Evolutionary conservation across 495 filamentous ascomycete species (phyloP).

Genomic region (Parathielavia appendiculata): DNA sequence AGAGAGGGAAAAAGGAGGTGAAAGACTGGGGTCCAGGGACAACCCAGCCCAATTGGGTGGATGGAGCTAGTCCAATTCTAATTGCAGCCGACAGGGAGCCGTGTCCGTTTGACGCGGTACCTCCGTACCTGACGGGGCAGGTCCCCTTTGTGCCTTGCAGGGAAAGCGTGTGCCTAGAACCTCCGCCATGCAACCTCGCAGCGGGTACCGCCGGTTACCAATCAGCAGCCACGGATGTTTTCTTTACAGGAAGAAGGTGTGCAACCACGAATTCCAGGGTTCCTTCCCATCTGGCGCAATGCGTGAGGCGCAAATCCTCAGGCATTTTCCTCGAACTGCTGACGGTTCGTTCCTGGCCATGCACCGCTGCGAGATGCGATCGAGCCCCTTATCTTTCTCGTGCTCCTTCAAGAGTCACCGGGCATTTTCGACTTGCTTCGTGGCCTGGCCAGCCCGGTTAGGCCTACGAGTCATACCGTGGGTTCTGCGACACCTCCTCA

Average conservation of each 20-base stretch:
- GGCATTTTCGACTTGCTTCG: background rate
- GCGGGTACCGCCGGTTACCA: constrained; percentile 11
- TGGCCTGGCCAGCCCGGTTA: background rate
- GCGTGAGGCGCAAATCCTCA: background rate
- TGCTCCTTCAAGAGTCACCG: background rate
- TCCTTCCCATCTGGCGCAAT: too few relatives aligned
- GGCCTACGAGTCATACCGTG: background rate
- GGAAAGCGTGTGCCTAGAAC: constrained; percentile 8
- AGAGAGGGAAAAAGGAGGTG: constrained; percentile 26
- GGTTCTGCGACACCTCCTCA: background rate
- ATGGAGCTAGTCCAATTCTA: constrained; percentile 26
- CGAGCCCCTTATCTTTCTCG: background rate
- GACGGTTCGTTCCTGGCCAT: background rate
- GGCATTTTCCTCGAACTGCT: too few relatives aligned
- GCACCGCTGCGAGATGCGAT: background rate
- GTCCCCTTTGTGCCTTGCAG: constrained; percentile 14
- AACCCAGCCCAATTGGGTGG: constrained; percentile 16
- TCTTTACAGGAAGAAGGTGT: background rate
- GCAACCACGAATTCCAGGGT: too few relatives aligned
- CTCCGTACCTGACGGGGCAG: constrained; percentile 10
- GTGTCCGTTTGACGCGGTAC: constrained; percentile 11
- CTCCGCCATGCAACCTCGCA: constrained; percentile 3
- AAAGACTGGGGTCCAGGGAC: constrained; percentile 21
- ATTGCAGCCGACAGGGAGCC: constrained; percentile 24
- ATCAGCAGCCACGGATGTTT: constrained; percentile 14